Percentiles rank a stretch among this genome's conserved stretches.
These are phyloP conservation scores for Eucalyptus curtisii DNA, from an alignment of 345 rosid species.

Conservation along the genomic window DNA sequence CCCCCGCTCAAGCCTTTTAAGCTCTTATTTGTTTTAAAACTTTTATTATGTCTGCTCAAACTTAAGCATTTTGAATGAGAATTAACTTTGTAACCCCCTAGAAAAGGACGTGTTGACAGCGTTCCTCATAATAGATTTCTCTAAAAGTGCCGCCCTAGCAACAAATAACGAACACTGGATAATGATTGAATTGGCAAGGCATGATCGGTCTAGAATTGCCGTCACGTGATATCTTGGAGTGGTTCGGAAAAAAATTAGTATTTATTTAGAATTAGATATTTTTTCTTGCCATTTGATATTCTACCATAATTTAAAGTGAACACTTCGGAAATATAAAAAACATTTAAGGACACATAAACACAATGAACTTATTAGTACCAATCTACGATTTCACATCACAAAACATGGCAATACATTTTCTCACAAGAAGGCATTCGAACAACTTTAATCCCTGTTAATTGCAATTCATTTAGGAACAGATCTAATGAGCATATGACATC, in stretches of 20 bases:
- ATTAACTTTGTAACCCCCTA: background rate
- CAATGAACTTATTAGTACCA: background rate
- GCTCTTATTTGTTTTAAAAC: background rate
- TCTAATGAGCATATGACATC: background rate
- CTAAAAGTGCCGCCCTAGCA: background rate
- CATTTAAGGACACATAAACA: background rate
- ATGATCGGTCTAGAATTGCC: background rate
- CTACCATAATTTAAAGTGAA: background rate
- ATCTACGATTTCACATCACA: background rate
- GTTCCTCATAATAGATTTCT: background rate
- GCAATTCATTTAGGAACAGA: background rate
- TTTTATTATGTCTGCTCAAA: background rate
- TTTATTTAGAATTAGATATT: no score
- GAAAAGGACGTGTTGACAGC: rapidly evolving
- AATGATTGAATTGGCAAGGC: background rate
- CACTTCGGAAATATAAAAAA: background rate
- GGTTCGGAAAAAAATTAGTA: rapidly evolving
- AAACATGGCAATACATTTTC: no score
- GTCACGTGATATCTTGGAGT: background rate
- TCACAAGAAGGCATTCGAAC: background rate
- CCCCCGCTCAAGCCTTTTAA: background rate
- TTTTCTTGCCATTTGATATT: background rate
- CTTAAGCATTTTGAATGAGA: background rate
- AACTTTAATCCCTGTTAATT: background rate
- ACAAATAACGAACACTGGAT: background rate